Evolutionary conservation across 2,329 filamentous ascomycete genomes (phyloP), one percentile per base, ranked within the genome.

Genomic region (Sclerotinia nivalis): DNA sequence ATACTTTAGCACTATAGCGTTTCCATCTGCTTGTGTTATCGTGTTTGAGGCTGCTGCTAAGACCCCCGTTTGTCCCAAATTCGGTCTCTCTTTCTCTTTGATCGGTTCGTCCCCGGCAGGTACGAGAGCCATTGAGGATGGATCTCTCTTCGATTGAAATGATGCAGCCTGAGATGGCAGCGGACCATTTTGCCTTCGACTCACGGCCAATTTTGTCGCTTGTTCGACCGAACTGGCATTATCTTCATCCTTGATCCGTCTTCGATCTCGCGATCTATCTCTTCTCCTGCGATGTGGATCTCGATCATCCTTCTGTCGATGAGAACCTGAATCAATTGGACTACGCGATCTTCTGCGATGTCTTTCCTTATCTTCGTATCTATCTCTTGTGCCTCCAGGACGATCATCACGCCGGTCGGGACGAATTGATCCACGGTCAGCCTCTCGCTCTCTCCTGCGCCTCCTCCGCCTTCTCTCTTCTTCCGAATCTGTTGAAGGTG

Each of bases 1-100:
- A 80, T 99, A 99, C 83, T 98, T 98, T 60, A 99, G 87, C 4
- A 93, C 88, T 68, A 97, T 89, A 31, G 86, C 86, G 4, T 89
- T 91, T 70, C 92, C 93, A 76, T 89, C 88, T 37, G 87, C 87
- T 72, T 96, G 89, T 10, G 88, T 88, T 25, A 89, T 80, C 2
- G 87, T 84, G 79, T 99, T 98, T 66, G 93, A 93, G 73, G 93
- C 93, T 58, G 93, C 93, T 3, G 96, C 96, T 25, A 99, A 85
- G 10, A 91, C 84, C 40, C 96, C 96, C 0, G 93, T 93, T 47
- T 85, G 88, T 28, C 86, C 88, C 80, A 91, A 97, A 80, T 97
- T 99, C 54, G 94, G 92, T 80, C 93, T 94, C 79, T 98, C 90
- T 77, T 96, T 94, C 71, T 91, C 89, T 72, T 85, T 83, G 60